These are phyloP conservation scores for Ceratocystis ficicola DNA, from an alignment of 2,329 filamentous ascomycete species.

Conservation along the genomic window DNA sequence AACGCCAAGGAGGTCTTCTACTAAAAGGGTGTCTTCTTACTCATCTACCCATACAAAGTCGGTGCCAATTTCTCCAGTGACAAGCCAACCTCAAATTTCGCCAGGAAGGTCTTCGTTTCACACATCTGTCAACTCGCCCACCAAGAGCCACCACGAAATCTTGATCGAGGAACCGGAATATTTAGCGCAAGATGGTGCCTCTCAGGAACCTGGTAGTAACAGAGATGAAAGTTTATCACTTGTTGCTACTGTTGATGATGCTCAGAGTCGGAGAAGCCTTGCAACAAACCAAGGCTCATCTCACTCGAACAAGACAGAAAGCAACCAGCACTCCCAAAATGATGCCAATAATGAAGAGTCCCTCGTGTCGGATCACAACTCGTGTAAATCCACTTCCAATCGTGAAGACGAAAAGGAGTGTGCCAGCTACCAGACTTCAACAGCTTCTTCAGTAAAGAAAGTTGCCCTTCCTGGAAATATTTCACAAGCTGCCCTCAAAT, in stretches of 20 bases:
- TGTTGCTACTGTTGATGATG: conserved; percentile 45
- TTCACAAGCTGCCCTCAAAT: conserved; percentile 67
- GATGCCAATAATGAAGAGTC: background rate
- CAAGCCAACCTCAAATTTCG: background rate
- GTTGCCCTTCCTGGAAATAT: conserved; percentile 56
- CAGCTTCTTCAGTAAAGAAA: conserved; percentile 41
- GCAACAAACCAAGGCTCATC: background rate
- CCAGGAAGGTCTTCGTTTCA: background rate
- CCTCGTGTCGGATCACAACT: background rate
- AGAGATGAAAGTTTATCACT: conserved; percentile 41
- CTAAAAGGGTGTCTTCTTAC: background rate
- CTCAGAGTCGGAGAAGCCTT: conserved; percentile 14
- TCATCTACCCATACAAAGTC: background rate
- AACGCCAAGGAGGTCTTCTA: background rate
- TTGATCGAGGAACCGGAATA: background rate
- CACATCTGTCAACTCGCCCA: background rate
- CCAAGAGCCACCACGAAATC: background rate
- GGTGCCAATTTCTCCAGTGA: background rate
- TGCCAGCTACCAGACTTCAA: conserved; percentile 33
- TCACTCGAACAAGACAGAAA: background rate
- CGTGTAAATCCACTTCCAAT: background rate
- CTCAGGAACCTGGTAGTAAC: background rate
- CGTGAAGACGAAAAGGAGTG: conserved; percentile 27
- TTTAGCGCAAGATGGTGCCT: background rate
- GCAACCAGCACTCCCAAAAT: background rate